phyloP scores from a whole-genome alignment of 2,329 filamentous ascomycete genomes.

The Colletotrichum higginsianum region DNA sequence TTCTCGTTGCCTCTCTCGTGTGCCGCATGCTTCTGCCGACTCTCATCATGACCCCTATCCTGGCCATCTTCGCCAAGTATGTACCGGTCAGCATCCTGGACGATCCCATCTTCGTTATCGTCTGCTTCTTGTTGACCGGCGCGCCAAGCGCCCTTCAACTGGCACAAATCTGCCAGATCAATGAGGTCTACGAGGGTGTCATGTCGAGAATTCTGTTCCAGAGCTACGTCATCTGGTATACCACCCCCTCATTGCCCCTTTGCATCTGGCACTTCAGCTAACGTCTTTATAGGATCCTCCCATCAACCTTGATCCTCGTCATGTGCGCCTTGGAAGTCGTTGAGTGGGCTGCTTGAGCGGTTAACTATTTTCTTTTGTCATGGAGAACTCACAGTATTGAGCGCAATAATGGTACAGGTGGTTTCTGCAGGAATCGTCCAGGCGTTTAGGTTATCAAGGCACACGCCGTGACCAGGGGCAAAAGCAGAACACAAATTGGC shows the following conservation, averaged over 20 bases:
- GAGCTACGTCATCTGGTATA: conserved; percentile 94
- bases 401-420: conserved; percentile 1
- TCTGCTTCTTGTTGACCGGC: conserved; percentile 95
- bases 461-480: conserved; percentile 2
- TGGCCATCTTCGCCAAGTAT: conserved; percentile 91
- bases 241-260: conserved; percentile 43
- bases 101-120: conserved; percentile 97
- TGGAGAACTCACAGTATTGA: background rate
- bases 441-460: conserved; percentile 16
- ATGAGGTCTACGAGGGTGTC: conserved; percentile 93
- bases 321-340: conserved; percentile 93
- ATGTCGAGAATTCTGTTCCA: conserved; percentile 96
- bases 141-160: conserved; percentile 94
- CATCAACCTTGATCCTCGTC: conserved; percentile 91
- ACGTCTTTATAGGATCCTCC: conserved; percentile 79
- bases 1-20: conserved; percentile 88
- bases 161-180: conserved; percentile 98
- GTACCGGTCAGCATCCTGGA: conserved; percentile 94
- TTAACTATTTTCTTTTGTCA: conserved; percentile 16
- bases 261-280: conserved; percentile 16
- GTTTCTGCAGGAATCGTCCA: background rate
- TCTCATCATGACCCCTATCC: conserved; percentile 89
- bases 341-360: conserved; percentile 77
- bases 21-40: conserved; percentile 95
- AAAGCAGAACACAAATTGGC: conserved; percentile 5